phyloP scores from a whole-genome alignment of 768 basidiomycete species.

The Brasilioporus rufonigricans region DNA sequence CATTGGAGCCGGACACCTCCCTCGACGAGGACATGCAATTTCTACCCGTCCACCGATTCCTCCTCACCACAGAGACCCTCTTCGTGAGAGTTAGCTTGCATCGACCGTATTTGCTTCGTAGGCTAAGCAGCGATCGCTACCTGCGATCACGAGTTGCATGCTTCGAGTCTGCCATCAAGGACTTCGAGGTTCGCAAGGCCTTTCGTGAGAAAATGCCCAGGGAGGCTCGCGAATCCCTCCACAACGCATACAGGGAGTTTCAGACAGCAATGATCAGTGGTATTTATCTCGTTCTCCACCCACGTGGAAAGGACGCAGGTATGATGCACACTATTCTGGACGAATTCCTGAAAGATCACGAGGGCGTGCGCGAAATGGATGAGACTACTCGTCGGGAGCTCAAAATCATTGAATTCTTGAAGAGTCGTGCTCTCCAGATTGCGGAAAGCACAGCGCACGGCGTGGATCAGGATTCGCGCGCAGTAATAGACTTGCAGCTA shows the following conservation, averaged over 20 bases:
- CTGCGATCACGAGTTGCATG: constrained; percentile 79
- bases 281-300: constrained; percentile 80
- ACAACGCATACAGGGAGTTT: constrained; percentile 84
- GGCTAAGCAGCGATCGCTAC: constrained; percentile 75
- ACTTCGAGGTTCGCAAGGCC: constrained; percentile 73
- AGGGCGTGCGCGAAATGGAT: constrained; percentile 60
- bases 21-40: constrained; percentile 65
- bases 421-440: constrained; percentile 60
- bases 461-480: constrained; percentile 13
- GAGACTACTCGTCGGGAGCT: constrained; percentile 81
- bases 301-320: constrained; percentile 62
- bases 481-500: constrained; percentile 37
- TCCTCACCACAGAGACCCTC: constrained; percentile 85
- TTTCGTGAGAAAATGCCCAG: constrained; percentile 61
- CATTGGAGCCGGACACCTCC: constrained; percentile 72
- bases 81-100: constrained; percentile 84
- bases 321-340: constrained; percentile 81
- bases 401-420: constrained; percentile 82
- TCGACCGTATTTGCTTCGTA: constrained; percentile 82
- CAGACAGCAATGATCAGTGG: constrained; percentile 89
- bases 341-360: constrained; percentile 63
- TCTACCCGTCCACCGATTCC: constrained; percentile 82
- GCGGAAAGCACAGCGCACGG: constrained; percentile 33
- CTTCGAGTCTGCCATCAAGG: constrained; percentile 87
- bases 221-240: constrained; percentile 66